Percentiles rank a stretch among this genome's conserved stretches.
phyloP scores from a whole-genome alignment of 2,329 filamentous ascomycete genomes.

The Setomelanomma holmii region DNA sequence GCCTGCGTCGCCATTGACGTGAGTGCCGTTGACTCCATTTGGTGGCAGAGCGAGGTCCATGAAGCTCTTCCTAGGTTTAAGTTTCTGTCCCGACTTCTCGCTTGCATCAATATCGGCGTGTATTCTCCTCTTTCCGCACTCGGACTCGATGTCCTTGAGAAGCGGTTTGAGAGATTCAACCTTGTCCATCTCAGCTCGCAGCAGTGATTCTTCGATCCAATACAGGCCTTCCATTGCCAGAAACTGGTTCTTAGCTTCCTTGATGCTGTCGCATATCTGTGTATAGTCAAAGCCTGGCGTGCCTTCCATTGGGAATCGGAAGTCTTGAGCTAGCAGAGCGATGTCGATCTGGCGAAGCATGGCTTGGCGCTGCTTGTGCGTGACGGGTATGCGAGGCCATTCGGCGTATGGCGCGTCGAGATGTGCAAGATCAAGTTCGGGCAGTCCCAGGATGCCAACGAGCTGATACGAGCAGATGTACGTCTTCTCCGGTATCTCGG shows the following conservation, averaged over 20 bases:
- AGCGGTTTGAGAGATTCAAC: slow-evolving; percentile 36
- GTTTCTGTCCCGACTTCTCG: slow-evolving; percentile 31
- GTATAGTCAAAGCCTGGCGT: slow-evolving; percentile 46
- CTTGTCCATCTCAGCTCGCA: slow-evolving; percentile 40
- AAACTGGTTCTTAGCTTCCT: slow-evolving; percentile 46
- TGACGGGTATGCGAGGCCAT: slow-evolving; percentile 48
- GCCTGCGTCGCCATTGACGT: slow-evolving; percentile 31
- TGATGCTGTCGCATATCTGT: slow-evolving; percentile 45
- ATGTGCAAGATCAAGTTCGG: slow-evolving; percentile 47
- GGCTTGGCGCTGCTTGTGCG: slow-evolving; percentile 40
- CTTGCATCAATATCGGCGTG: slow-evolving; percentile 25
- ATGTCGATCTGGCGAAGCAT: slow-evolving; percentile 49
- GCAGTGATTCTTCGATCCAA: slow-evolving; percentile 43
- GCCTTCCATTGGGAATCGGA: slow-evolving; percentile 47
- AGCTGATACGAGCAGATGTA: slow-evolving; percentile 51
- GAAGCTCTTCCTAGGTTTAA: slow-evolving; percentile 45
- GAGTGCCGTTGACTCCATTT: slow-evolving; percentile 29
- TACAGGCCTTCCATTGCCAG: slow-evolving; percentile 48
- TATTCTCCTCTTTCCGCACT: slow-evolving; percentile 34
- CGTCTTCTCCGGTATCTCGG: slow-evolving; percentile 28
- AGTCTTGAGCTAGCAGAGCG: slow-evolving; percentile 48
- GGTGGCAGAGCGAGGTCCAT: slow-evolving; percentile 43
- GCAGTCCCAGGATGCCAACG: slow-evolving; percentile 50
- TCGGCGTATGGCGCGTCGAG: slow-evolving; percentile 41
- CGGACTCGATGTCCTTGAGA: slow-evolving; percentile 37